These are phyloP conservation scores for Collariella sp. DNA, from an alignment of 495 filamentous ascomycete species.

Conservation along the genomic window DNA sequence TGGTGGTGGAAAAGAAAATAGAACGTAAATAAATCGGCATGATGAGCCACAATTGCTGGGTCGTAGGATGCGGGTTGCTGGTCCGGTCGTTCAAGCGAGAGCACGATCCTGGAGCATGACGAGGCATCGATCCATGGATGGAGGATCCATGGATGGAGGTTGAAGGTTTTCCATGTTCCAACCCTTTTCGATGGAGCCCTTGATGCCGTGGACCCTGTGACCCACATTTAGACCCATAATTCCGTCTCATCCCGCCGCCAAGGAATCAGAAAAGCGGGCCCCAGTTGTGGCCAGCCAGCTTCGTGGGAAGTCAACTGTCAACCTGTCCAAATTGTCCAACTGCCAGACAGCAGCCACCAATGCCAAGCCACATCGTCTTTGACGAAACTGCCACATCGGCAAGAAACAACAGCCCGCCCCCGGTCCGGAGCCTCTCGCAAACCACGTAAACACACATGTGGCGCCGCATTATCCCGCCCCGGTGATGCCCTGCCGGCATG, in stretches of 20 bases:
- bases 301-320: not conserved
- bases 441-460: constrained; percentile 26
- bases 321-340: not conserved
- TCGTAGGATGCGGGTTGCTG: no score
- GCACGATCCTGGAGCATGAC: no score
- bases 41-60: no score
- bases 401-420: not conserved
- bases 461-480: constrained; percentile 21
- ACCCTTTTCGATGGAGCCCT: no score
- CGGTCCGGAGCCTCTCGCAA: not conserved
- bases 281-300: not conserved
- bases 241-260: constrained; percentile 11
- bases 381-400: not conserved
- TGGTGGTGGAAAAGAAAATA: no score
- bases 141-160: no score
- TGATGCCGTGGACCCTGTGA: no score
- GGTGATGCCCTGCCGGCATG: constrained; percentile 42
- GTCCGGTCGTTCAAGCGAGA: no score
- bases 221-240: no score
- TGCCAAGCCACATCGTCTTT: not conserved
- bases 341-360: not conserved
- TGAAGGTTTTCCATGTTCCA: no score
- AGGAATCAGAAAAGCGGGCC: constrained; percentile 4
- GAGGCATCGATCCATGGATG: no score
- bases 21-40: no score